Conservation (phyloP, 1,139 yeast species). For the Kluyveromyces marxianus region DNA sequence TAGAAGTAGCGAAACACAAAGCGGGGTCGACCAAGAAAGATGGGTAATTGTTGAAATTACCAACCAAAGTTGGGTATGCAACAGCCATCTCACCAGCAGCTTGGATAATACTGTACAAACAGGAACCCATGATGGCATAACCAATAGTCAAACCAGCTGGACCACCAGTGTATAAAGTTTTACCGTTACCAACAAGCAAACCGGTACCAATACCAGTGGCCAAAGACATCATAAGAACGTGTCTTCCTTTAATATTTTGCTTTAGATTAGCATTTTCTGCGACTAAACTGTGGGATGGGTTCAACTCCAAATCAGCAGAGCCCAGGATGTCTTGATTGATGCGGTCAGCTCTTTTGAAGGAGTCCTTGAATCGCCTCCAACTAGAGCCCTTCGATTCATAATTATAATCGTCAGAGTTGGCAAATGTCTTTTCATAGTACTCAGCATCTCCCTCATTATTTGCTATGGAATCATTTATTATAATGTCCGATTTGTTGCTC, state of each 20-base stretch:
- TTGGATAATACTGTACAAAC: constrained; percentile 70
- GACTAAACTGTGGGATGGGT: neutral
- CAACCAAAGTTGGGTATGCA: constrained; percentile 62
- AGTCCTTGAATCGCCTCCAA: constrained; percentile 20
- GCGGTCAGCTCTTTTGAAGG: constrained; percentile 24
- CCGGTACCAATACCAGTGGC: constrained; percentile 87
- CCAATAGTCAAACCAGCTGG: constrained; percentile 73
- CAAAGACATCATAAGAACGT: constrained; percentile 63
- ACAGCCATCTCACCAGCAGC: constrained; percentile 85
- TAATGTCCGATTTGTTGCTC: neutral
- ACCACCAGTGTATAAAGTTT: constrained; percentile 62
- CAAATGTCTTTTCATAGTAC: constrained; percentile 9
- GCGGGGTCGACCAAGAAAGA: constrained; percentile 60
- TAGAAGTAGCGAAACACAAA: constrained; percentile 73
- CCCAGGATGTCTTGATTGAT: constrained; percentile 3
- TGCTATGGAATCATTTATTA: neutral
- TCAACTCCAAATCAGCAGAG: constrained; percentile 7
- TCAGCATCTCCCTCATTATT: constrained; percentile 4
- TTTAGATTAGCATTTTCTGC: constrained; percentile 30
- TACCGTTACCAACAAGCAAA: constrained; percentile 66
- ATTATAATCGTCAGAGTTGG: constrained; percentile 5
- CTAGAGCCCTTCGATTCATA: constrained; percentile 6
- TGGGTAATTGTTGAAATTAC: constrained; percentile 70
- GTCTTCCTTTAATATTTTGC: constrained; percentile 44
- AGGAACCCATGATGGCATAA: constrained; percentile 57